Evolutionary conservation across 768 basidiomycete genomes (phyloP), one percentile per base, ranked within the genome.

Genomic region (Ephemerocybe angulata): DNA sequence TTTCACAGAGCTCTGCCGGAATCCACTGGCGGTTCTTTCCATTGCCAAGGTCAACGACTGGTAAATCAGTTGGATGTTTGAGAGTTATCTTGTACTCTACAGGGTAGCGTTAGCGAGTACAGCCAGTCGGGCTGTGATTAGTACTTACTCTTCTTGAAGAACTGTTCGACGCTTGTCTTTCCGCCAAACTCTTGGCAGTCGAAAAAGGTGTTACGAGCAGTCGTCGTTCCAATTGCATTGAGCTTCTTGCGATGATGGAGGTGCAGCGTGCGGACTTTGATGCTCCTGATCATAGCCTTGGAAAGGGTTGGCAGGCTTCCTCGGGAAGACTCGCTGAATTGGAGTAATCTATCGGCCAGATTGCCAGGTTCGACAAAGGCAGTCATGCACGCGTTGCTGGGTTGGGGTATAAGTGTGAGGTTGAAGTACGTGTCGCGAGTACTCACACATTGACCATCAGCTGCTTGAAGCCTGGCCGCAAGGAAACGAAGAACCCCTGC

Each of bases 1-100:
- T 85, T 29, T 78, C 72, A 71, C 88, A 90, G 1, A 90, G 52
- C 64, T 90, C 88, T 0, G 85, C 81, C 0, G 88, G 88, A 1
- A 88, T 67, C 56, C 64, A 79, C 42, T 60, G 55, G 2, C 63
- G 40, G 28, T 68, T 64, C 35, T 63, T 64, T 28, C 58, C 54
- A 22, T 56, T 64, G 1, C 77, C 77, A 28, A 82, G 66, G 48
- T 84, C 70, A 44, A 84, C 67, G 35, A 81, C 73, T 1, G 81
- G 80, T 13, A 83, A 60, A 24, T 81, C 69, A 10, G 67, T 50
- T 1, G 82, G 68, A 50, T 79, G 58, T 43, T 69, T 65, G 11
- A 88, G 65, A 1, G 59, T 74, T 35, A 77, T 82, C 0, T 76
- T 74, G 61, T 89, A 83, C 59, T 84, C 87, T 88, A 55, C 33